Percentiles rank a stretch among this genome's conserved stretches.
phyloP scores from a whole-genome alignment of 2,329 filamentous ascomycete species.

The Fusarium albidum region DNA sequence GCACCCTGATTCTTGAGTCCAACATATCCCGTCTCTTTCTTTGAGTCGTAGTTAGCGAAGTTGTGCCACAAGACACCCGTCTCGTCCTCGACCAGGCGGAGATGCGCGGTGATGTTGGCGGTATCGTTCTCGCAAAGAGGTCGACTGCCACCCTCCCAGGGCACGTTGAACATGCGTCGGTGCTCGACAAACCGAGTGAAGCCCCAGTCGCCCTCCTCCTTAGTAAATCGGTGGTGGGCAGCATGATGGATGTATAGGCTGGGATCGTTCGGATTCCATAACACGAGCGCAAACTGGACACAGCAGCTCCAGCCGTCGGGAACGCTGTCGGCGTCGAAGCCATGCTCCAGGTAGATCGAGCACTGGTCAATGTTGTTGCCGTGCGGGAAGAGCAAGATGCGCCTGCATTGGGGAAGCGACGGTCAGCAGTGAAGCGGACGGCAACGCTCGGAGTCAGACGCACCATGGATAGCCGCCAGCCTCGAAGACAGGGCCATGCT shows the following conservation, averaged over 20 bases:
- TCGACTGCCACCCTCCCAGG: conserved; percentile 74
- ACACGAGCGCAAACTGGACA: conserved; percentile 91
- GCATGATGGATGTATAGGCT: conserved; percentile 80
- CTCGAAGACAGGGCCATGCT: conserved; percentile 88
- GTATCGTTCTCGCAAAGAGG: conserved; percentile 80
- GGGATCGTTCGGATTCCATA: conserved; percentile 96
- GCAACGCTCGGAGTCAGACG: conserved; percentile 41
- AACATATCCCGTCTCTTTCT: conserved; percentile 97
- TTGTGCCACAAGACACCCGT: conserved; percentile 92
- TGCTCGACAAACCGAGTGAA: conserved; percentile 97
- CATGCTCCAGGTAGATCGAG: conserved; percentile 96
- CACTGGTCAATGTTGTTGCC: conserved; percentile 94
- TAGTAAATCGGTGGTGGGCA: conserved; percentile 95
- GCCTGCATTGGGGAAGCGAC: conserved; percentile 60
- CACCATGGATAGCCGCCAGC: conserved; percentile 90
- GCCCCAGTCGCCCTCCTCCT: conserved; percentile 97
- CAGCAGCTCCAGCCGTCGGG: conserved; percentile 97
- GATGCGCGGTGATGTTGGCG: conserved; percentile 83
- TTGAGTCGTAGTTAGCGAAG: conserved; percentile 96
- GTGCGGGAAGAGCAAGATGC: conserved; percentile 92
- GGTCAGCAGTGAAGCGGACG: conserved; percentile 25
- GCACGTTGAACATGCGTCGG: conserved; percentile 80
- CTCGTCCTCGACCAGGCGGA: conserved; percentile 84
- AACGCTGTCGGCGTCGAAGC: conserved; percentile 76
- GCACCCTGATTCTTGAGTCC: conserved; percentile 97